Evolutionary conservation across 805 yeast species (phyloP), one percentile per base, ranked within the genome.

Genomic region (Sugiyamaella marilandica): DNA sequence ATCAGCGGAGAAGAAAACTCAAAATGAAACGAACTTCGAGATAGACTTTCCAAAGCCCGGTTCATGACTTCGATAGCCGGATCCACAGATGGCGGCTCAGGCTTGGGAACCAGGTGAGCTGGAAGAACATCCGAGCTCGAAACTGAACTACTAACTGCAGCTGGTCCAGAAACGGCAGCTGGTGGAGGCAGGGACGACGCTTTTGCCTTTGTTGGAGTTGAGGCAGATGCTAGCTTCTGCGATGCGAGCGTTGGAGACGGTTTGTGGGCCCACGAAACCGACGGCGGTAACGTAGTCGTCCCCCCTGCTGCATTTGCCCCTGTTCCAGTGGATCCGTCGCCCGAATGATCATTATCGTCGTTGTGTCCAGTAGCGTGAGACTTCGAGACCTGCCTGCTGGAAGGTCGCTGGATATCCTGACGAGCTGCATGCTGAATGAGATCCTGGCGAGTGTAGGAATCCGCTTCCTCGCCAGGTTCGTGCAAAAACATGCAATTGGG

Each of bases 381-480:
- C 24, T 43, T 24, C 5, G 47, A 43, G 10, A 29, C 32, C 33
- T 14, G 41, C 24, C 41, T 54, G 32, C 49, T 37, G 21, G 49
- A 49, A 26, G 55, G 56, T 21, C 53, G 41, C 18, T 43, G 51
- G 33, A 50, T 41, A 11, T 57, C 64, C 45, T 67, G 70, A 18
- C 69, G 55, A 24, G 72, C 71, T 19, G 71, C 69, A 53, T 70
- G 74, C 57, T 70, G 74, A 66, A 87, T 85, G 63, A 87, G 75
- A 64, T 87, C 95, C 65, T 87, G 90, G 50, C 97, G 83, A 26
- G 96, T 88, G 71, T 87, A 92, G 10, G 96, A 86, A 64, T 94
- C 99, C 1, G 98, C 98, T 69, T 94, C 99, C 74, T 94, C 99
- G 54, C 99, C 99, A 5, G 99, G 99, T 70, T 94, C 99, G 69